phyloP scores from a whole-genome alignment of 129 eudicot species.

The Scalesia atractyloides region DNA sequence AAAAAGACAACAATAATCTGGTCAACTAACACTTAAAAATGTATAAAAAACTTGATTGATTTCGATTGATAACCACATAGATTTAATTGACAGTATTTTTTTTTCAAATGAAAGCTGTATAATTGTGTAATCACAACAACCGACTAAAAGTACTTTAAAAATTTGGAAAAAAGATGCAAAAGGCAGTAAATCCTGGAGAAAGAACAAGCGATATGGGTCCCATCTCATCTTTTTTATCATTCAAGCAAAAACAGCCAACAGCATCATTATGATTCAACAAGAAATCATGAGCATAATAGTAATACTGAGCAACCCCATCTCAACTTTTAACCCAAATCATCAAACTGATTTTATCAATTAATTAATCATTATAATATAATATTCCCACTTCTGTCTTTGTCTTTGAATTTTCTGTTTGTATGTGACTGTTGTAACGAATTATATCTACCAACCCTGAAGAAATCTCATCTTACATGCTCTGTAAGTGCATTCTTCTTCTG shows the following conservation, averaged over 20 bases:
- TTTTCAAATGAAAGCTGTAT: too few species aligned
- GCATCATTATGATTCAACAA: constrained; percentile 26
- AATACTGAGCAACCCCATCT: not conserved
- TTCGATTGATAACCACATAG: too few species aligned
- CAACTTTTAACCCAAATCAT: constrained; percentile 14
- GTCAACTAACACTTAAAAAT: too few species aligned
- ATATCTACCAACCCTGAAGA: constrained; percentile 18
- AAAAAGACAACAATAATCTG: too few species aligned
- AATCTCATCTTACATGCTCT: constrained; percentile 16
- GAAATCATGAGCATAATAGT: constrained; percentile 27
- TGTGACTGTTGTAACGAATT: constrained; percentile 13
- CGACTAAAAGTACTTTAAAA: too few species aligned
- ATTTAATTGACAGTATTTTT: too few species aligned
- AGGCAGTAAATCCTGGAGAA: constrained; percentile 12
- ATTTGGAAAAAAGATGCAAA: not conserved
- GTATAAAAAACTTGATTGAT: too few species aligned
- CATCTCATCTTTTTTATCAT: constrained; percentile 11
- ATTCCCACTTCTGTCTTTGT: constrained; percentile 26
- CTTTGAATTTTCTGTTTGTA: constrained; percentile 20
- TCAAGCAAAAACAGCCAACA: constrained; percentile 28
- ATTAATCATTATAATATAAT: not conserved
- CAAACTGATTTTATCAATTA: constrained; percentile 8
- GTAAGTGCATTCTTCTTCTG: constrained; percentile 27
- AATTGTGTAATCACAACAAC: too few species aligned
- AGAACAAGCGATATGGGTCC: constrained; percentile 18